Percentiles rank a stretch among this genome's conserved stretches.
Evolutionary conservation across 352 stramenopile species (phyloP).

Genomic region (Hyphochytrium catenoides): DNA sequence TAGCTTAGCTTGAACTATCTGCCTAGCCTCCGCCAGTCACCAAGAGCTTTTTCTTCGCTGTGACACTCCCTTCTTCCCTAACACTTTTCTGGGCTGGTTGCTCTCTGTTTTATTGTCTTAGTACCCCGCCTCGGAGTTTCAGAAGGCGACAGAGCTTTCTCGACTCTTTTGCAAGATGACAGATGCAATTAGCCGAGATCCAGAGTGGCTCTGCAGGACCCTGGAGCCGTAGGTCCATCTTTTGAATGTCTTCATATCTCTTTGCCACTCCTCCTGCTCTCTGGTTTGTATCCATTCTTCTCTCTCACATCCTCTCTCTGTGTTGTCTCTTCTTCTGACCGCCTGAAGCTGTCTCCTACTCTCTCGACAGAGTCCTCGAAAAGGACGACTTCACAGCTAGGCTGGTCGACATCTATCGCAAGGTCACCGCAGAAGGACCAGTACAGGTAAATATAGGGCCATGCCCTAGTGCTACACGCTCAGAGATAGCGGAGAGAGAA

Average conservation of each 20-base stretch:
- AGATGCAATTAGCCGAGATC: constrained; percentile 46
- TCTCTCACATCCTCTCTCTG: not conserved
- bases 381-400: constrained; percentile 60
- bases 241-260: not conserved
- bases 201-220: constrained; percentile 40
- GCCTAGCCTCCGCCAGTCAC: constrained; percentile 16
- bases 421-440: constrained; percentile 31
- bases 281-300: not conserved
- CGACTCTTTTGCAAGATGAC: constrained; percentile 41
- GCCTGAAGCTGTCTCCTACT: not conserved
- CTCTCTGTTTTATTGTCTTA: not conserved
- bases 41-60: constrained; percentile 4
- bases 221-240: constrained; percentile 16
- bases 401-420: constrained; percentile 44
- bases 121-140: not conserved
- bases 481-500: no score
- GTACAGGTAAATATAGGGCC: no score
- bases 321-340: not conserved
- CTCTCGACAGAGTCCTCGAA: constrained; percentile 22
- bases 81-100: constrained; percentile 4
- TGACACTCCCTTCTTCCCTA: constrained; percentile 7
- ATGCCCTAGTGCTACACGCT: no score
- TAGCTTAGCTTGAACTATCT: not conserved
- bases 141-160: constrained; percentile 24
- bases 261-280: not conserved